Conservation (phyloP, 352 stramenopile genomes). For the Thalassiosira mediterranea region DNA sequence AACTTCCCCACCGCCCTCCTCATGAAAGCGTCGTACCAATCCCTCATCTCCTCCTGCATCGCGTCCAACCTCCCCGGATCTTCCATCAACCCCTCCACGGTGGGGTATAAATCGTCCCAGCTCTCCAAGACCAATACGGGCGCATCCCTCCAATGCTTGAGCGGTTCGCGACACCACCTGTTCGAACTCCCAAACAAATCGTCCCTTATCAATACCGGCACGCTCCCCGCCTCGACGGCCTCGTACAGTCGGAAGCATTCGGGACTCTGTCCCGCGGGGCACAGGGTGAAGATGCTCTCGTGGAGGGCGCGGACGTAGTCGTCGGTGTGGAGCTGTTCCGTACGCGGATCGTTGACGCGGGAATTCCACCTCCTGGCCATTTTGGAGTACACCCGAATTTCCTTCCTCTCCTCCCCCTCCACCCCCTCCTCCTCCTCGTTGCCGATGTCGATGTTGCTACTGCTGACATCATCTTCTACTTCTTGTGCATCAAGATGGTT, state of each 20-base stretch:
- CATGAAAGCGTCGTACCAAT: constrained; percentile 62
- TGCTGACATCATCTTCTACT: no score
- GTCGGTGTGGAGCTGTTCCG: constrained; percentile 32
- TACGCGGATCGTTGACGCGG: constrained; percentile 11
- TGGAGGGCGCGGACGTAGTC: constrained; percentile 47
- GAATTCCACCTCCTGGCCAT: no score
- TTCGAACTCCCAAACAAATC: no score
- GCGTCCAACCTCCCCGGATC: constrained; percentile 41
- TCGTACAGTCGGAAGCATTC: constrained; percentile 10
- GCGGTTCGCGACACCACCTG: constrained; percentile 52
- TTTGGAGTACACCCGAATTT: no score
- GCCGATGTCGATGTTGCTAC: no score
- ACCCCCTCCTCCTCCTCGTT: no score
- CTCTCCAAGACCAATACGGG: constrained; percentile 53
- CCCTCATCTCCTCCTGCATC: constrained; percentile 30
- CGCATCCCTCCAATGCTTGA: constrained; percentile 43
- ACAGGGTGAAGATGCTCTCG: constrained; percentile 59
- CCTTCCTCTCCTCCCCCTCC: no score
- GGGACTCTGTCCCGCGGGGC: constrained; percentile 53
- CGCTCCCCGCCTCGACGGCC: constrained; percentile 50
- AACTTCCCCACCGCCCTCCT: constrained; percentile 30
- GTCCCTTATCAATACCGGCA: constrained; percentile 46
- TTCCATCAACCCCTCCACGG: constrained; percentile 33
- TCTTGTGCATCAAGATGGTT: no score
- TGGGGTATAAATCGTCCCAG: constrained; percentile 51